phyloP scores from a whole-genome alignment of 176 grass and related monocot species.

The Poa annua region DNA sequence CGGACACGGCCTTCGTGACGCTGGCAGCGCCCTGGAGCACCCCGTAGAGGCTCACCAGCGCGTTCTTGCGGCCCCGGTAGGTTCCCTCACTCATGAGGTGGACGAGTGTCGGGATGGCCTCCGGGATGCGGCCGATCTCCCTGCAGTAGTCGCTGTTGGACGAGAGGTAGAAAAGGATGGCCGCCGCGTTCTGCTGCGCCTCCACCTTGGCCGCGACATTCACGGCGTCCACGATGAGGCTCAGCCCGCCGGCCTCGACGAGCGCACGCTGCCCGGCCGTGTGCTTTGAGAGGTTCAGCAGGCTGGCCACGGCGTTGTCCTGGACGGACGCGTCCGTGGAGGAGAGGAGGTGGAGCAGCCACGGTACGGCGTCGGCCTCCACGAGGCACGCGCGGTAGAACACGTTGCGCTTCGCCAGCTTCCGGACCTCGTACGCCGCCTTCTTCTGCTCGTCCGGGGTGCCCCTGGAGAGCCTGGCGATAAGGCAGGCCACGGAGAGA shows the following conservation, averaged over 20 bases:
- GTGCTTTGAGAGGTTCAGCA: constrained; percentile 83
- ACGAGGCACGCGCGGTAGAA: constrained; percentile 74
- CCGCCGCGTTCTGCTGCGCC: constrained; percentile 76
- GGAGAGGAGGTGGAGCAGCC: constrained; percentile 74
- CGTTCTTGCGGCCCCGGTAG: constrained; percentile 71
- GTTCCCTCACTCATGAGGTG: constrained; percentile 49
- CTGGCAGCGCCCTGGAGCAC: constrained; percentile 49
- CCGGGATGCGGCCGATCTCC: constrained; percentile 63
- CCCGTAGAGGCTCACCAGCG: constrained; percentile 61
- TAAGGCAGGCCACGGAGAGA: constrained; percentile 53
- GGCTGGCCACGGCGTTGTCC: constrained; percentile 57
- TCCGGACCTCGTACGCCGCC: constrained; percentile 66
- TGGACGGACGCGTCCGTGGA: constrained; percentile 54
- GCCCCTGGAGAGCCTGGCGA: constrained; percentile 48
- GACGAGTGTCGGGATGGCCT: constrained; percentile 72
- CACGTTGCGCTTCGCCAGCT: constrained; percentile 71
- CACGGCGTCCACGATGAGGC: constrained; percentile 66
- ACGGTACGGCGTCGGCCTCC: constrained; percentile 65
- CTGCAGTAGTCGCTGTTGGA: constrained; percentile 58
- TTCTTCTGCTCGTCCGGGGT: constrained; percentile 51
- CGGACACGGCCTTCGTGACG: constrained; percentile 45
- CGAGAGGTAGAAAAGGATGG: constrained; percentile 84
- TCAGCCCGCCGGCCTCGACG: constrained; percentile 59
- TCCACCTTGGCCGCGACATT: constrained; percentile 48
- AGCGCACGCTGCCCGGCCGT: constrained; percentile 52